Conservation (phyloP, 2,329 filamentous ascomycete genomes). For the Esteya vermicola region DNA sequence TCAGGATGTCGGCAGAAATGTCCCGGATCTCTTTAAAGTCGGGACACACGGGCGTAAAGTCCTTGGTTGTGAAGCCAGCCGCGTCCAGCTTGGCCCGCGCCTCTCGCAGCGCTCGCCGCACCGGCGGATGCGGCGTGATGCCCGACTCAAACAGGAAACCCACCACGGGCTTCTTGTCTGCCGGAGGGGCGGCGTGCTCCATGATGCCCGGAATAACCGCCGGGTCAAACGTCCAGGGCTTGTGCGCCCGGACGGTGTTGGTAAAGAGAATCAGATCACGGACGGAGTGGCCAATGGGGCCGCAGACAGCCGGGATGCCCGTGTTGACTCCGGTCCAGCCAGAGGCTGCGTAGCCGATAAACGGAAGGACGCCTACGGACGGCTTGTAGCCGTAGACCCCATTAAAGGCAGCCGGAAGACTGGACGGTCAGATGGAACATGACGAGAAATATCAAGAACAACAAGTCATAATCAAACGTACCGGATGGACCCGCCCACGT, state of each 20-base stretch:
- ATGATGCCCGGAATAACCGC: constrained; percentile 6
- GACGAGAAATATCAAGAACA: background rate
- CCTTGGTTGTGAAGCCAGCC: constrained; percentile 6
- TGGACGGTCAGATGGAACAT: background rate
- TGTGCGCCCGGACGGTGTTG: constrained; percentile 1
- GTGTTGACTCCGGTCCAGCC: constrained; percentile 9
- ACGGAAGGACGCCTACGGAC: constrained; percentile 10
- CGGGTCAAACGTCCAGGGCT: constrained; percentile 9
- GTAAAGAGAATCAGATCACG: constrained; percentile 7
- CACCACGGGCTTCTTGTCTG: constrained; percentile 5
- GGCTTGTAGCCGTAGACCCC: constrained; percentile 19
- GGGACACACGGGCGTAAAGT: constrained; percentile 9
- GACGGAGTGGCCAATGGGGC: constrained; percentile 6
- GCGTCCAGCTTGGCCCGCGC: constrained; percentile 3
- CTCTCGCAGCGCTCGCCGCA: constrained; percentile 5
- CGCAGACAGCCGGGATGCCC: constrained; percentile 7
- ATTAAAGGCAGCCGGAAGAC: constrained; percentile 18
- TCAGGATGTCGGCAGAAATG: constrained; percentile 6
- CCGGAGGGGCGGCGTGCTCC: constrained; percentile 1
- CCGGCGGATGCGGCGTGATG: constrained; percentile 6
- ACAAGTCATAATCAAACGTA: background rate
- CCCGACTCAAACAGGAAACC: constrained; percentile 6
- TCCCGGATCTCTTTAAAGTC: constrained; percentile 9
- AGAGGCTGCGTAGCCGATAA: constrained; percentile 9
- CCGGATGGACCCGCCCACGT: constrained; percentile 15